Evolutionary conservation across 371 early-diverging fungal genomes (phyloP).

Genomic region (Batrachochytrium dendrobatidis): DNA sequence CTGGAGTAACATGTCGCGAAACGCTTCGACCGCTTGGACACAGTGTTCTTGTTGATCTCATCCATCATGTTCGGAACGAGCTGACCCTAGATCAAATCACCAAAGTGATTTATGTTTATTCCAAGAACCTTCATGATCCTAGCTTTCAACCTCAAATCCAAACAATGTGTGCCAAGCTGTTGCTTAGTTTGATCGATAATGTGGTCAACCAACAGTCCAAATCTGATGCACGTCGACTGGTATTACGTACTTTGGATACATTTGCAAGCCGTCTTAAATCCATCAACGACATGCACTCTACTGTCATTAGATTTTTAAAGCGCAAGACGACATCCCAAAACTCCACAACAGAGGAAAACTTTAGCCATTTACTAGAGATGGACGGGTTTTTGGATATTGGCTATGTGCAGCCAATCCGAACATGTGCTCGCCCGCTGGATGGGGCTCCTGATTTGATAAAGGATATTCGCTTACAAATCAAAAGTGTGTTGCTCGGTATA

Average conservation of each 20-base stretch:
- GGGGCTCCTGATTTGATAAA: constrained; percentile 63
- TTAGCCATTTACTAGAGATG: constrained; percentile 18
- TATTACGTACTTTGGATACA: constrained; percentile 78
- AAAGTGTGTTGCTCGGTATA: constrained; percentile 75
- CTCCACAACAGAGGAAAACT: constrained; percentile 15
- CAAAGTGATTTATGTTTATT: constrained; percentile 79
- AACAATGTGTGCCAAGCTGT: constrained; percentile 90
- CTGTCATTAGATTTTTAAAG: constrained; percentile 44
- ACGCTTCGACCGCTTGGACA: constrained; percentile 86
- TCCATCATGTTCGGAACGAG: constrained; percentile 87
- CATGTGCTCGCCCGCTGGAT: constrained; percentile 55
- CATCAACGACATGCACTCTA: constrained; percentile 34
- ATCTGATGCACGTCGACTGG: constrained; percentile 61
- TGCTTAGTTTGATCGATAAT: constrained; percentile 86
- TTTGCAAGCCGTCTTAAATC: constrained; percentile 73
- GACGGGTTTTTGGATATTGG: constrained; percentile 75
- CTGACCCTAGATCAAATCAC: constrained; percentile 70
- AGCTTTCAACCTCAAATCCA: constrained; percentile 83
- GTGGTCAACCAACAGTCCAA: constrained; percentile 61
- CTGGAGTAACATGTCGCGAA: constrained; percentile 87
- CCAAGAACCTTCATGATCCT: constrained; percentile 82
- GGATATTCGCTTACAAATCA: constrained; percentile 70
- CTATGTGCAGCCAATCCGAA: constrained; percentile 67
- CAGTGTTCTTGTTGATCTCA: constrained; percentile 90
- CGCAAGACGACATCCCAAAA: constrained; percentile 26